Percentiles rank a stretch among this genome's conserved stretches.
These are phyloP conservation scores for Penstemon davidsonii DNA, from an alignment of 257 asterid genomes.

Conservation along the genomic window DNA sequence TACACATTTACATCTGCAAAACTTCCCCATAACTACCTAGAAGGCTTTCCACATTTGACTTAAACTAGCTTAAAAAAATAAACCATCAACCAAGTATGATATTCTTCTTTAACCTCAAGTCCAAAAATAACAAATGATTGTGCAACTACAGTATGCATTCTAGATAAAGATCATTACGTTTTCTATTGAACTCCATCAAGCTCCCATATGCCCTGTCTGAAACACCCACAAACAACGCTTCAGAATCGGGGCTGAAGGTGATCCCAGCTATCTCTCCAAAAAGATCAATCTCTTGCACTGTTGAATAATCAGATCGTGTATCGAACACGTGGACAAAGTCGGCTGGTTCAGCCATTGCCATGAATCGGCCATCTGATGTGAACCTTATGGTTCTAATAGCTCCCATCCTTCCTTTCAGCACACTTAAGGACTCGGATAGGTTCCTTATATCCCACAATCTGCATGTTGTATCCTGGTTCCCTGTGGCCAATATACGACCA, in stretches of 20 bases:
- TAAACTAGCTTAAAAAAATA: neutral
- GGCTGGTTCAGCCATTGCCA: constrained; percentile 93
- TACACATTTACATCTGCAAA: constrained; percentile 32
- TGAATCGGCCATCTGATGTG: constrained; percentile 68
- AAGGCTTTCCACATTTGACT: neutral
- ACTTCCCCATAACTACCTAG: constrained; percentile 18
- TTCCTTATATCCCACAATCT: constrained; percentile 83
- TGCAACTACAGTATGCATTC: constrained; percentile 39
- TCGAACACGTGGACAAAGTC: constrained; percentile 76
- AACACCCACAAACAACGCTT: constrained; percentile 70
- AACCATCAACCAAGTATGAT: neutral
- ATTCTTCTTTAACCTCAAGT: neutral
- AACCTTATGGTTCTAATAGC: constrained; percentile 65
- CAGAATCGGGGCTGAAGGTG: constrained; percentile 70
- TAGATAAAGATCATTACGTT: constrained; percentile 40
- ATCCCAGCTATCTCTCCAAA: constrained; percentile 85
- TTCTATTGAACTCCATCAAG: constrained; percentile 63
- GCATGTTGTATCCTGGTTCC: constrained; percentile 88
- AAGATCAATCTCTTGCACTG: constrained; percentile 69
- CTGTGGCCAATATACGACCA: constrained; percentile 72
- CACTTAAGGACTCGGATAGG: constrained; percentile 54
- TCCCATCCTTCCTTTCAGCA: constrained; percentile 75
- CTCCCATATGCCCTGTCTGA: constrained; percentile 77
- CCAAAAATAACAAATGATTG: neutral
- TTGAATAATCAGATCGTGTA: constrained; percentile 40